Base-by-base conservation (phyloP, 73 alveolate species). In the Symbiodinium natans region DNA sequence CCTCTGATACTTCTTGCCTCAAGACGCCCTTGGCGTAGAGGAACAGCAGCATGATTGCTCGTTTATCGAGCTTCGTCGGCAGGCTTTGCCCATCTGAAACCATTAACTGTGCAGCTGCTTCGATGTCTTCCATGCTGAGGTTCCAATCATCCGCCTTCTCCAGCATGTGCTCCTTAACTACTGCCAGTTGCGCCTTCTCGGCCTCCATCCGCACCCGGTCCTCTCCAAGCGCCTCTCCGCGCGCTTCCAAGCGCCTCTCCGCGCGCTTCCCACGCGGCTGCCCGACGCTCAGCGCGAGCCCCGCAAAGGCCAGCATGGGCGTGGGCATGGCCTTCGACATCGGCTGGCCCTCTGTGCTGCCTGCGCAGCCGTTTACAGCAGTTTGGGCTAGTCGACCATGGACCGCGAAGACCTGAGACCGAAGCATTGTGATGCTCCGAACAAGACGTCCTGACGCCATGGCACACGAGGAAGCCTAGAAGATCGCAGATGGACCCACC, bases 21-120 rank as follows among this genome's bases (percentile, higher is more conserved):
- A 7, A 73, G 83, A 73, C 29, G 34, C 83, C 83, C 39, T 73
- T 73, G 41, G 83, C 83, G 83, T 73, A 73, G 41, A 73, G 39
- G 83, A 73, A 73, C 34, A 29, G 41, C 83, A 73, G 25, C 42
- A 33, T 33, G 39, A 11, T 29, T 19, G 23, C 83, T 10, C 2
- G 83, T n/a, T n/a, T 19, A n/a, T 29, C 41, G 34, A n/a, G 41
- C 0, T n/a, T 36, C 41, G 39, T n/a, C 83, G 41, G 41, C 83
- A 73, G 25, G 39, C 34, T n/a, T 8, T 29, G 34, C 83, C 39
- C 29, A 33, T 73, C 83, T n/a, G 34, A 29, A 4, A 25, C 1
- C 83, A 73, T 29, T 33, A 29, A 33, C 42, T n/a, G 34, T 33
- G 41, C 41, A 5, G 42, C 83, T 29, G 29, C 39, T 29, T 29